Evolutionary conservation across 306 rosid species (phyloP).

Genomic region (Malus sieversii): DNA sequence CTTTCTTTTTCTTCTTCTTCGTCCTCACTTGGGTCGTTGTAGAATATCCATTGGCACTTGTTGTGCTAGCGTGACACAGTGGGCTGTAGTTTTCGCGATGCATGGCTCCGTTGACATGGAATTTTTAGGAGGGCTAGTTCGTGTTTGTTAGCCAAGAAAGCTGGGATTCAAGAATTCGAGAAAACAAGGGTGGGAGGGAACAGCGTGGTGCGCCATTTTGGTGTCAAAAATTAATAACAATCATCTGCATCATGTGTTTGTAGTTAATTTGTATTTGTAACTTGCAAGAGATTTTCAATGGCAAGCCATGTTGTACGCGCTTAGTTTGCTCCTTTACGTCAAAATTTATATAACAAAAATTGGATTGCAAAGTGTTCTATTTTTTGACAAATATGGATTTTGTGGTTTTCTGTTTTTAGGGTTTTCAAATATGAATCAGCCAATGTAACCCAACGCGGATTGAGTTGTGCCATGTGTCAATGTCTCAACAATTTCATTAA

Average conservation of each 20-base stretch:
- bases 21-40: background rate
- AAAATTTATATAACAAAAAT: background rate
- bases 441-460: background rate
- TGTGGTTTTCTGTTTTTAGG: background rate
- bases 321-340: background rate
- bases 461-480: background rate
- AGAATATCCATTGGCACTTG: background rate
- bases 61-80: background rate
- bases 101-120: background rate
- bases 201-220: background rate
- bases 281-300: background rate
- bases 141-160: slow-evolving; percentile 6
- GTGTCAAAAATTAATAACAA: background rate
- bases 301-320: slow-evolving; percentile 5
- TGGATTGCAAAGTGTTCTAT: background rate
- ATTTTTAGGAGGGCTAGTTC: background rate
- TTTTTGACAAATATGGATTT: background rate
- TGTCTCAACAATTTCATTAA: background rate
- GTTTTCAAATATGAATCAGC: background rate
- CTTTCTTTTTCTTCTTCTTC: background rate
- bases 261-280: background rate
- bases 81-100: background rate
- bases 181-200: background rate
- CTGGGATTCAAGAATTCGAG: slow-evolving; percentile 1
- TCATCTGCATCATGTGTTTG: background rate